A percentile compares a stretch with the other conserved stretches of the same genome.
Conservation (phyloP, 2,329 filamentous ascomycete species). For the Talaromyces sp. region DNA sequence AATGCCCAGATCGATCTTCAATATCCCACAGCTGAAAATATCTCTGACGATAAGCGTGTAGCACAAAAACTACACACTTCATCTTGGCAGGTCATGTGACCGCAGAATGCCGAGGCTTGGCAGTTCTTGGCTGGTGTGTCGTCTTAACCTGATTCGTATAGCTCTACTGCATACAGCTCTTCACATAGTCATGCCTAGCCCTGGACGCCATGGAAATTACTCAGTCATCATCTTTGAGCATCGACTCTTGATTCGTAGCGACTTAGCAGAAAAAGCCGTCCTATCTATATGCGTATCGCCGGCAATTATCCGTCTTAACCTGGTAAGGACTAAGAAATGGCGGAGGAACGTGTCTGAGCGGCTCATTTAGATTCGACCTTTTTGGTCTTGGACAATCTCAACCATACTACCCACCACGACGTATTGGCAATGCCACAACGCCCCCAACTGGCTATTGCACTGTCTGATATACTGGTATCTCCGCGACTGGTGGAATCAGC, state of each 20-base stretch:
- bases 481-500: background rate
- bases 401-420: slow-evolving; percentile 2
- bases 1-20: background rate
- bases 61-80: background rate
- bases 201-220: background rate
- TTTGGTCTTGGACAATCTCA: background rate
- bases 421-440: background rate
- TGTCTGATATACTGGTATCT: background rate
- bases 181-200: background rate
- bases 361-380: slow-evolving; percentile 10
- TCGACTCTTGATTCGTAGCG: background rate
- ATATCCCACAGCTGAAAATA: background rate
- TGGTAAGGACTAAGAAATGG: background rate
- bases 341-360: slow-evolving; percentile 8
- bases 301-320: background rate
- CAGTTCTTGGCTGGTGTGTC: background rate
- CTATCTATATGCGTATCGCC: background rate
- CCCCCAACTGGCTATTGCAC: background rate
- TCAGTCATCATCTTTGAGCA: background rate
- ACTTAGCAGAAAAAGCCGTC: background rate
- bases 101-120: background rate
- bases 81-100: slow-evolving; percentile 3
- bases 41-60: background rate
- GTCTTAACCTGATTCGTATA: slow-evolving; percentile 6
- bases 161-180: background rate